Percentiles rank a stretch among this genome's conserved stretches.
Evolutionary conservation across 805 yeast genomes (phyloP).

Genomic region (Spathaspora passalidarum): DNA sequence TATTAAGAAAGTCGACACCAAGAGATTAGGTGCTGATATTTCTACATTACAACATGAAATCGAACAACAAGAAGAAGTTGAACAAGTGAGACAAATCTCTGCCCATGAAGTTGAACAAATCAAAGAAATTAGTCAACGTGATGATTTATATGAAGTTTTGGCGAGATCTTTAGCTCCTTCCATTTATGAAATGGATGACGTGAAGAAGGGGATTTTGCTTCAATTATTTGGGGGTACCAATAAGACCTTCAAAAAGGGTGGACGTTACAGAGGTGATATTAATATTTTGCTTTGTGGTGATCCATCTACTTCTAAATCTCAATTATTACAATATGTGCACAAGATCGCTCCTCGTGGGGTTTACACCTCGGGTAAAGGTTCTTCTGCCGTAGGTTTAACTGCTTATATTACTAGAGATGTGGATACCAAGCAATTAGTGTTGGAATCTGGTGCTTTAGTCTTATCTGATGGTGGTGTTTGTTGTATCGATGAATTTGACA

Average conservation of each 20-base stretch:
- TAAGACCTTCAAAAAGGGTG: conserved; percentile 84
- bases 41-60: conserved; percentile 56
- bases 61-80: conserved; percentile 65
- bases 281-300: conserved; percentile 93
- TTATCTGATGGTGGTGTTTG: conserved; percentile 97
- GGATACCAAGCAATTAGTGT: conserved; percentile 88
- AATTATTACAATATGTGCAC: conserved; percentile 89
- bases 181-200: conserved; percentile 93
- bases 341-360: conserved; percentile 97
- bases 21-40: conserved; percentile 75
- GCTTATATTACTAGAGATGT: conserved; percentile 94
- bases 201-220: conserved; percentile 87
- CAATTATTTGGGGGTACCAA: conserved; percentile 96
- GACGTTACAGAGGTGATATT: conserved; percentile 93
- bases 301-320: conserved; percentile 97
- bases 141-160: conserved; percentile 79
- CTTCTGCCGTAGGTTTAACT: conserved; percentile 98
- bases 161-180: conserved; percentile 96
- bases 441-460: conserved; percentile 95
- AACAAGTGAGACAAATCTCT: conserved; percentile 67
- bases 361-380: conserved; percentile 97
- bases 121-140: conserved; percentile 57
- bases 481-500: conserved; percentile 98
- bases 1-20: conserved; percentile 78
- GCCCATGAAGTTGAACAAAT: conserved; percentile 69